These are phyloP conservation scores for Candida patagonica DNA, from an alignment of 805 yeast species.

Conservation along the genomic window DNA sequence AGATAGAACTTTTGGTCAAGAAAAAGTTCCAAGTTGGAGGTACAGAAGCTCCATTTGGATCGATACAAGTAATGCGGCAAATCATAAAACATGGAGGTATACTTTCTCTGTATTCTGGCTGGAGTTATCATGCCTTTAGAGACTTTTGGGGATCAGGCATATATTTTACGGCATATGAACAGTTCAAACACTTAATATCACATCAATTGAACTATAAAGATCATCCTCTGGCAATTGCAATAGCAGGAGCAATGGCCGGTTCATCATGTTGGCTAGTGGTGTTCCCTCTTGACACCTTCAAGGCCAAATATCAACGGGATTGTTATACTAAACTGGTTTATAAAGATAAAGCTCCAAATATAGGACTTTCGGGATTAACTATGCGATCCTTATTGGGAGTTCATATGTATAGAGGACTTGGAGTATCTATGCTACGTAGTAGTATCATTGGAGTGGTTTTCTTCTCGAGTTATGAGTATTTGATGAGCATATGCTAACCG, in stretches of 20 bases:
- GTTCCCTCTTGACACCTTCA: slow-evolving; percentile 75
- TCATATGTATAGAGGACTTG: slow-evolving; percentile 65
- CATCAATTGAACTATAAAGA: slow-evolving; percentile 16
- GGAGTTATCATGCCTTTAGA: slow-evolving; percentile 29
- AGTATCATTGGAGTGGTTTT: slow-evolving; percentile 67
- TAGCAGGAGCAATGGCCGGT: slow-evolving; percentile 78
- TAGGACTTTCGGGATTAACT: slow-evolving; percentile 30
- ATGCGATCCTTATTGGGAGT: slow-evolving; percentile 36
- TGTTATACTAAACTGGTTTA: slow-evolving; percentile 54
- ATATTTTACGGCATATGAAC: slow-evolving; percentile 69
- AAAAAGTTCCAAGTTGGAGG: slow-evolving; percentile 20
- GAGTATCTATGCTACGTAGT: slow-evolving; percentile 64
- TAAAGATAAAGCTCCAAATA: neutral
- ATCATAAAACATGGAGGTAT: slow-evolving; percentile 53
- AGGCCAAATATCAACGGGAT: slow-evolving; percentile 67
- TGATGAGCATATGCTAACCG: slow-evolving; percentile 31
- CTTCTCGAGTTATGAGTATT: slow-evolving; percentile 60
- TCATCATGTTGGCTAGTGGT: slow-evolving; percentile 63
- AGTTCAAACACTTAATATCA: slow-evolving; percentile 42
- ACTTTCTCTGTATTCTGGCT: slow-evolving; percentile 61
- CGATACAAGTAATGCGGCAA: slow-evolving; percentile 41
- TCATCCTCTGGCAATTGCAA: slow-evolving; percentile 39
- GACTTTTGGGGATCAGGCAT: slow-evolving; percentile 66
- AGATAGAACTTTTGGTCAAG: slow-evolving; percentile 41
- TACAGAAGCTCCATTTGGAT: slow-evolving; percentile 22